These are phyloP conservation scores for Lasiodiplodia hormozganensis DNA, from an alignment of 2,329 filamentous ascomycete species.

Conservation along the genomic window DNA sequence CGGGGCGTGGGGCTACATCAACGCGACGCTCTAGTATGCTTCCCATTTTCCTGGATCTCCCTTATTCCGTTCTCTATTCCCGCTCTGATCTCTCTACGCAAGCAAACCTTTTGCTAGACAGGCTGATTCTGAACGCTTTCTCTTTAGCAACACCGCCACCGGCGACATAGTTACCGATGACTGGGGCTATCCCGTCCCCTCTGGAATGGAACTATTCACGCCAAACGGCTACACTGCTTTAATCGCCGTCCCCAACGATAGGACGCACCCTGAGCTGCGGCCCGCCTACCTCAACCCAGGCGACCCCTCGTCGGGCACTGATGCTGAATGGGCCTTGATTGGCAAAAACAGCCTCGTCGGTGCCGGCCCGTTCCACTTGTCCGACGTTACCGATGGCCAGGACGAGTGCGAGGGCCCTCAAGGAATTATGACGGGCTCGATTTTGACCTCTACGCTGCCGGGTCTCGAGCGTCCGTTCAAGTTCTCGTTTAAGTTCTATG, in stretches of 20 bases:
- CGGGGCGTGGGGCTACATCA: conserved; percentile 22
- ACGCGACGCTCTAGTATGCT: conserved; percentile 10
- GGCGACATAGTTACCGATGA: conserved; percentile 12
- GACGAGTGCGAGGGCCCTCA: not conserved
- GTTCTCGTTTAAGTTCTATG: conserved; percentile 17
- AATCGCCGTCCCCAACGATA: conserved; percentile 14
- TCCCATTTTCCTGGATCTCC: not conserved
- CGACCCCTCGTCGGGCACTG: conserved; percentile 10
- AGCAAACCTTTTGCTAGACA: no score
- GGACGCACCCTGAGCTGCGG: not conserved
- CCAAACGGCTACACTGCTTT: conserved; percentile 18
- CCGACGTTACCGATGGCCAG: not conserved
- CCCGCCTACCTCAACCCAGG: conserved; percentile 16
- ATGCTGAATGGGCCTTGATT: conserved; percentile 14
- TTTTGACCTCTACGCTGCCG: conserved; percentile 11
- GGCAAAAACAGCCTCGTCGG: conserved; percentile 17
- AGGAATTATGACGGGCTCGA: not conserved
- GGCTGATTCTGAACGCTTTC: not conserved
- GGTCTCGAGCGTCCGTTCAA: not conserved
- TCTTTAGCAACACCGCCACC: conserved; percentile 13
- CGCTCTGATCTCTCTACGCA: no score
- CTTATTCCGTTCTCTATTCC: not conserved
- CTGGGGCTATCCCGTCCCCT: conserved; percentile 19
- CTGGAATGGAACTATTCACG: conserved; percentile 14
- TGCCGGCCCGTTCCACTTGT: conserved; percentile 10